Evolutionary conservation across 2,329 filamentous ascomycete species (phyloP).

Genomic region (Ophiosphaerella narmari): DNA sequence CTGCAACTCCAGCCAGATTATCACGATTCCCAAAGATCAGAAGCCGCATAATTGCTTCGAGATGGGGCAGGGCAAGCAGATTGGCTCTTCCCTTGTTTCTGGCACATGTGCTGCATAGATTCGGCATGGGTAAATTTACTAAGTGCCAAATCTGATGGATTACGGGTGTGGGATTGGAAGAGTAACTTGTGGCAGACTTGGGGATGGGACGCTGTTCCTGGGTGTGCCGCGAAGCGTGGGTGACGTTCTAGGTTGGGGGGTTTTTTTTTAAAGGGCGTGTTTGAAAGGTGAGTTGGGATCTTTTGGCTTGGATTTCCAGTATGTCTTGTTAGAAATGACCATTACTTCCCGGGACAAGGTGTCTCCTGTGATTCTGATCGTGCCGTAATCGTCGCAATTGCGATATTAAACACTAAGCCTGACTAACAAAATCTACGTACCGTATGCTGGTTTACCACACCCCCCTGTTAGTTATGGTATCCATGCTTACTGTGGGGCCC

Average conservation of each 20-base stretch:
- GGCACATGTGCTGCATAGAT: not conserved
- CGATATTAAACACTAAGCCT: too few species aligned
- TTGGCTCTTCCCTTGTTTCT: conserved; percentile 1
- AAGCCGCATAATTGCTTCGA: conserved; percentile 2
- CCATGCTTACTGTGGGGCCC: too few species aligned
- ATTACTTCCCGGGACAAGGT: not conserved
- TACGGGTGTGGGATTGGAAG: not conserved
- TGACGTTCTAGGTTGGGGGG: not conserved
- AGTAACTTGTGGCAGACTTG: not conserved
- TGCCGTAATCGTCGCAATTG: too few species aligned
- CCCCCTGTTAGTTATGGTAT: too few species aligned
- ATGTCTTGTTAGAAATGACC: not conserved
- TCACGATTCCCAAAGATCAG: conserved; percentile 1
- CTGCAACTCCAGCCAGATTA: conserved; percentile 1
- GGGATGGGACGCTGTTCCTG: not conserved
- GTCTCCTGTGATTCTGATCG: too few species aligned
- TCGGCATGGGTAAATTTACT: not conserved
- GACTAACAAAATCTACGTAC: too few species aligned
- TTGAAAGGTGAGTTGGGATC: not conserved
- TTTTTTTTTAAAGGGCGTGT: not conserved
- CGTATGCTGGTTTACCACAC: too few species aligned
- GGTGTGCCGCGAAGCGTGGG: not conserved
- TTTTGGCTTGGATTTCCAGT: not conserved
- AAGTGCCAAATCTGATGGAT: not conserved
- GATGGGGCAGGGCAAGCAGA: not conserved